These are phyloP conservation scores for Aspergillus sp. DNA, from an alignment of 2,329 filamentous ascomycete genomes.

Conservation along the genomic window DNA sequence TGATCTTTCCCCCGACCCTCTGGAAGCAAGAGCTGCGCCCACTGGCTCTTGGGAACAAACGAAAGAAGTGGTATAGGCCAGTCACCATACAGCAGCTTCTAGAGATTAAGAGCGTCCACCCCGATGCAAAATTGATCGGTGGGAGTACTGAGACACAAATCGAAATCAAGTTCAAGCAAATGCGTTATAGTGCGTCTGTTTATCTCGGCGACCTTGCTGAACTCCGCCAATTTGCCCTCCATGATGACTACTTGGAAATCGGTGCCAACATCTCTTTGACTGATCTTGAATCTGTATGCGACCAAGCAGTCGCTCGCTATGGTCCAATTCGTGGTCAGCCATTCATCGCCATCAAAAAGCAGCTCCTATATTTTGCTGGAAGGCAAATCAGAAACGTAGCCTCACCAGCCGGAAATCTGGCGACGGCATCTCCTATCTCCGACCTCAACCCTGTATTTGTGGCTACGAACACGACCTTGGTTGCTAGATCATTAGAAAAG, in stretches of 20 bases:
- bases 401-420: conserved; percentile 90
- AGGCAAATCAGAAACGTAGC: conserved; percentile 97
- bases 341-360: conserved; percentile 88
- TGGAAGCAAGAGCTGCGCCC: conserved; percentile 80
- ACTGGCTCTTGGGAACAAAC: conserved; percentile 88
- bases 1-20: conserved; percentile 88
- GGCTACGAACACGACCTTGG: conserved; percentile 75
- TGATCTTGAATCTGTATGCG: conserved; percentile 82
- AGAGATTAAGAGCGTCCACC: conserved; percentile 84
- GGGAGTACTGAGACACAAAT: conserved; percentile 98
- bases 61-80: conserved; percentile 89
- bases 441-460: conserved; percentile 94
- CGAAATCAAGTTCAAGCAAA: conserved; percentile 95
- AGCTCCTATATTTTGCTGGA: conserved; percentile 91
- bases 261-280: conserved; percentile 92
- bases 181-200: conserved; percentile 85
- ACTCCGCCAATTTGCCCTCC: conserved; percentile 75
- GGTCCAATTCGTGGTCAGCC: conserved; percentile 70
- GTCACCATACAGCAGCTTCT: conserved; percentile 83
- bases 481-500: conserved; percentile 73
- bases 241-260: conserved; percentile 81
- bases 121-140: conserved; percentile 88
- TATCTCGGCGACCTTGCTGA: conserved; percentile 93
- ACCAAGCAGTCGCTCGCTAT: conserved; percentile 76
- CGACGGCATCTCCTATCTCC: conserved; percentile 92